Evolutionary conservation across 108 stramenopile genomes (phyloP), one percentile per base, ranked within the genome.

Genomic region (Schizochytrium sp.): DNA sequence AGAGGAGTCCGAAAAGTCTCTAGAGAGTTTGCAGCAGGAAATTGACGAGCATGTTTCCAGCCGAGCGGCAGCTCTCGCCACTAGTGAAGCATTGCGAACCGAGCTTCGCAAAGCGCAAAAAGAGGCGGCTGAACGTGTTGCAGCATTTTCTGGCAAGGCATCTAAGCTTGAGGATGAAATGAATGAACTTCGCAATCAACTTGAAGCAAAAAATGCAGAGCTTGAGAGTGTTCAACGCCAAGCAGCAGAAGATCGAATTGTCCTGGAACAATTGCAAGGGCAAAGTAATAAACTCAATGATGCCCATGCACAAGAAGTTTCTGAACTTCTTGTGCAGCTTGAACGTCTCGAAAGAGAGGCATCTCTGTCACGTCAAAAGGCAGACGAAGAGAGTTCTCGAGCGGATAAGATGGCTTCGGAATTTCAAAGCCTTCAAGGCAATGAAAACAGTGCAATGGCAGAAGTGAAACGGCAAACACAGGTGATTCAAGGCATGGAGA

Each of bases 31-130:
- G 5, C 76, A 83, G 53, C 50, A 55, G 47, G 76, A 83, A 53
- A 49, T 83, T 50, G 76, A 83, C 28, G 76, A 83, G 76, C 76
- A 83, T 28, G 76, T 83, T 53, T 5, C 47, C n/a, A 83, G 76
- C 76, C 76, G 76, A 1, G 50, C 17, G 5, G 76, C 47, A 13
- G 53, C 76, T 8, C 53, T 83, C 10, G 76, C 50, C 47, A 38
- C 47, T 5, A 2, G 47, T 53, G 76, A 83, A 83, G 76, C 76
- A 13, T 40, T 83, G 19, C 76, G 76, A 15, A 13, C 53, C 50
- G 76, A 83, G 47, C 47, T 83, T 5, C 47, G 53, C 50, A 49
- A 55, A n/a, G 76, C 47, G 12, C 47, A 83, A 55, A 83, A 83
- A 40, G 76, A 83, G 55, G 76, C 76, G 12, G 76, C 76, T n/a